These are phyloP conservation scores for Magnaporthiopsis poae DNA, from an alignment of 2,329 filamentous ascomycete genomes.

Conservation along the genomic window DNA sequence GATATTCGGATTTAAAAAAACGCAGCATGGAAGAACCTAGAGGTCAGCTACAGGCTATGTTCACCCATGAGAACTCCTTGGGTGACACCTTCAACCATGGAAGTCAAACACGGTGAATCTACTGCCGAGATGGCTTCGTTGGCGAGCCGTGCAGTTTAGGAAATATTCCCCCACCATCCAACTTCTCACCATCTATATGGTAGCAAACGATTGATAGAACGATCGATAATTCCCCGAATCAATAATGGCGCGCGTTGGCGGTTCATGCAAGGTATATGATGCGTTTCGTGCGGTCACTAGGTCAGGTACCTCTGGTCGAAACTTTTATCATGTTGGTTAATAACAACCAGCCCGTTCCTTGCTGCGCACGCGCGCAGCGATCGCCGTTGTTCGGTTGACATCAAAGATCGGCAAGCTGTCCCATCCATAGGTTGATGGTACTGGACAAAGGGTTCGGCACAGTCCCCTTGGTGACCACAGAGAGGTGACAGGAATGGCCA, in stretches of 20 bases:
- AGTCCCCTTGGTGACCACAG: neutral
- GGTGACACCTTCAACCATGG: neutral
- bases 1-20: too few relatives aligned
- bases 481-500: neutral
- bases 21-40: too few relatives aligned
- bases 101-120: neutral
- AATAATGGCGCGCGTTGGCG: neutral
- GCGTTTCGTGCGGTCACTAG: neutral
- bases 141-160: neutral
- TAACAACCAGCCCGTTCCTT: neutral
- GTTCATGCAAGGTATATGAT: neutral
- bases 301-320: neutral
- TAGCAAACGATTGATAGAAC: neutral
- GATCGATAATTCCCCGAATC: neutral
- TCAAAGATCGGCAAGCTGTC: neutral
- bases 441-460: too few relatives aligned
- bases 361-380: too few relatives aligned
- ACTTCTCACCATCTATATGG: neutral
- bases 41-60: too few relatives aligned
- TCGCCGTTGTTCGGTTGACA: neutral
- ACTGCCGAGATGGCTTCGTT: neutral
- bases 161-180: neutral
- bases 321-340: neutral
- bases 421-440: neutral
- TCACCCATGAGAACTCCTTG: neutral